These are phyloP conservation scores for Metschnikowia lunata DNA, from an alignment of 805 yeast species.

Conservation along the genomic window DNA sequence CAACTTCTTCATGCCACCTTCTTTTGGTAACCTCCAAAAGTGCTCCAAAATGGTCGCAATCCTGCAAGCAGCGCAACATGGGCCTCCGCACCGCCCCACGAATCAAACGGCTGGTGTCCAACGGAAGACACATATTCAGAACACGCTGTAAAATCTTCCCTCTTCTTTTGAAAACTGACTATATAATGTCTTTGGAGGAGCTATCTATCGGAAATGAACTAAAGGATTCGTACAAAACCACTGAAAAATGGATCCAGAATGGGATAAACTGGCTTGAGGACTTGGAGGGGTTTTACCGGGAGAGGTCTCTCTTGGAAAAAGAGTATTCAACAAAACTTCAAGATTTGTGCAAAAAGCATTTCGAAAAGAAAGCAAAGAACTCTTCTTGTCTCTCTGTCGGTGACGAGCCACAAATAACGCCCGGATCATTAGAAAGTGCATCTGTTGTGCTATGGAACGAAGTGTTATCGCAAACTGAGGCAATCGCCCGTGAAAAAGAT, in stretches of 20 bases:
- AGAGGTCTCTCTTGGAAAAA: conserved; percentile 74
- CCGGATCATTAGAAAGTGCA: conserved; percentile 91
- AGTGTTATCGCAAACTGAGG: conserved; percentile 77
- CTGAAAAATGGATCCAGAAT: conserved; percentile 72
- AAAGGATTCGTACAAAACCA: conserved; percentile 74
- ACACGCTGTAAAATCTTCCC: too few relatives aligned
- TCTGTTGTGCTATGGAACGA: conserved; percentile 88
- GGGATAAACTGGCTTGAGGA: conserved; percentile 76
- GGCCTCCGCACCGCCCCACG: conserved; percentile 4
- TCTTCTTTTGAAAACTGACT: background rate
- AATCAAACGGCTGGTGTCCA: background rate
- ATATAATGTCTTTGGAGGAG: conserved; percentile 17
- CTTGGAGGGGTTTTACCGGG: conserved; percentile 76
- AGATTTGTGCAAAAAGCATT: conserved; percentile 60
- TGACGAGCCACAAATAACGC: conserved; percentile 83
- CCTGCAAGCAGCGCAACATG: background rate
- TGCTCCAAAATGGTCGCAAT: conserved; percentile 1
- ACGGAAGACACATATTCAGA: too few relatives aligned
- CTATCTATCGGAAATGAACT: conserved; percentile 63
- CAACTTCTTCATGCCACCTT: too few relatives aligned
- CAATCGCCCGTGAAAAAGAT: conserved; percentile 62
- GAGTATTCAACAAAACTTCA: conserved; percentile 73
- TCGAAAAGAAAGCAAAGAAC: conserved; percentile 68
- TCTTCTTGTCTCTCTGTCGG: conserved; percentile 79
- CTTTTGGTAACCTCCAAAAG: too few relatives aligned